Evolutionary conservation across 139 green algal genomes (phyloP), one percentile per base, ranked within the genome.

Genomic region (Micractinium conductrix): DNA sequence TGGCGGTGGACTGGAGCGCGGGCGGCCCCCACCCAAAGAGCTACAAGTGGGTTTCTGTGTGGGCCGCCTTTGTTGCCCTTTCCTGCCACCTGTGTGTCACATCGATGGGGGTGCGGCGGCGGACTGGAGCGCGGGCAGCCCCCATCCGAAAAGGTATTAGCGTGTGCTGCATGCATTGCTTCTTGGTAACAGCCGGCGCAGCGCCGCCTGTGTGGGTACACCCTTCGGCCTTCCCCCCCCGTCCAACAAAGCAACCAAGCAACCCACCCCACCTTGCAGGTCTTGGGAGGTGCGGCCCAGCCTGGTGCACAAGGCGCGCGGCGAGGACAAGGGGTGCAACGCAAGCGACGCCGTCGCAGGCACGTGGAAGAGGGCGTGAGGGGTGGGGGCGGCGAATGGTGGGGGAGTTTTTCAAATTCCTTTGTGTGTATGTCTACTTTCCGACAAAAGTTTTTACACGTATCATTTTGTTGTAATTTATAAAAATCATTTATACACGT

Each of bases 291-390:
- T 72, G 58, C 55, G 58, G 12, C 40, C 38, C 28, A 21, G 16
- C 1, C 76, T 82, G 16, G 58, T 82, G 22, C 16, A 40, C 44
- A 42, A 71, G 14, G 40, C 38, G 4, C 55, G 76, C 22, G 76
- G 76, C 76, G 44, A n/a, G 55, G 38, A 55, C 26, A 40, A 40
- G 26, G 76, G 42, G 24, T 82, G 76, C 30, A 43, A 70, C 17
- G 40, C 76, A 26, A 40, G 21, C 7, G 75, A 35, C 12, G 76
- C 76, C 38, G 72, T 82, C 4, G 58, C 76, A 71, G 76, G 58
- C 63, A 40, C 40, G n/a, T 14, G n/a, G 7, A 24, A 1, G n/a
- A 10, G 63, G 58, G 58, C 22, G 26, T 67, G 5, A 16, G 16
- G 58, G 26, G 10, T 67, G 10, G 48, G 48, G 14, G 48, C 14